Conservation (phyloP, 2,329 filamentous ascomycete species). For the Colletotrichum lupini region DNA sequence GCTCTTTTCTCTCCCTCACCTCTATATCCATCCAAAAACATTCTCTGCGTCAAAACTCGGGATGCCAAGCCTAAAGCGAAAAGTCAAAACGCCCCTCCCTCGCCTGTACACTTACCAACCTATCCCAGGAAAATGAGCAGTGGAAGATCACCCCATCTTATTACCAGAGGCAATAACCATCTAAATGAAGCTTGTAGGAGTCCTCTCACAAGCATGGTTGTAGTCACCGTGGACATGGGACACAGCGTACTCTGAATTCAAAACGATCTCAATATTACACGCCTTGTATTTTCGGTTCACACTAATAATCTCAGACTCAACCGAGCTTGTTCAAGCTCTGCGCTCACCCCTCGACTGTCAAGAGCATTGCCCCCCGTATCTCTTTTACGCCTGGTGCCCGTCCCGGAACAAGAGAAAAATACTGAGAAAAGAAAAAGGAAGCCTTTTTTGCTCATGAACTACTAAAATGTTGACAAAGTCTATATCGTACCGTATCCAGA, state of each 20-base stretch:
- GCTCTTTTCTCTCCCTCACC: background rate
- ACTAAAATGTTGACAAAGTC: background rate
- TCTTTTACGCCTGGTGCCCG: background rate
- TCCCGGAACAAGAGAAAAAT: background rate
- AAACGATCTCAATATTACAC: background rate
- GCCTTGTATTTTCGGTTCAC: background rate
- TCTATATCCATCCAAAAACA: background rate
- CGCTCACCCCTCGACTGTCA: background rate
- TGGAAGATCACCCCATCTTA: no score
- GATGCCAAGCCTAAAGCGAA: background rate
- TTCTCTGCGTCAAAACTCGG: background rate
- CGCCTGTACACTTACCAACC: no score
- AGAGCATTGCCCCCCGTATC: background rate
- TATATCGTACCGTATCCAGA: conserved; percentile 28
- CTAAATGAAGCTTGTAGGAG: background rate
- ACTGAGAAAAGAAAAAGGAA: background rate
- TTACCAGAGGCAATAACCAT: no score
- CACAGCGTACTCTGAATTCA: no score
- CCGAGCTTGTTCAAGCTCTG: background rate
- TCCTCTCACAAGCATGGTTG: background rate
- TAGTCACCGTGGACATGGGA: background rate
- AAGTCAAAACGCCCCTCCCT: background rate
- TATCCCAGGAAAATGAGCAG: no score
- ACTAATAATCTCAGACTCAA: background rate
- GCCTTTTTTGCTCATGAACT: background rate